Evolutionary conservation across 306 rosid genomes (phyloP).

Genomic region (Castanopsis chinensis): DNA sequence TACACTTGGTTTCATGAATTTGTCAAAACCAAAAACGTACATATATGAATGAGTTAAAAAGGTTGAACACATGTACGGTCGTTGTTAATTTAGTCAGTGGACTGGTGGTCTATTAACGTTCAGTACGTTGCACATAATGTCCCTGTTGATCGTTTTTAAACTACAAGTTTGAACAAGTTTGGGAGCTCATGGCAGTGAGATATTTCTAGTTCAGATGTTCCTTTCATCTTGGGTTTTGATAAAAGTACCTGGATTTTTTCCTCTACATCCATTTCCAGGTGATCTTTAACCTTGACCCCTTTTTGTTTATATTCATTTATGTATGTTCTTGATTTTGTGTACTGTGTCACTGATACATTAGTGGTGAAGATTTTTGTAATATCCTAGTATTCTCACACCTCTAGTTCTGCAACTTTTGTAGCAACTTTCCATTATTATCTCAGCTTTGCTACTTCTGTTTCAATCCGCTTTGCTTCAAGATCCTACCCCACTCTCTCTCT

Average conservation of each 20-base stretch:
- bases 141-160: no score
- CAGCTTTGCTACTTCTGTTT: not conserved
- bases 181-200: conserved; percentile 5
- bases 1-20: no score
- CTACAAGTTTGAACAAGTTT: not conserved
- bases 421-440: not conserved
- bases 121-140: no score
- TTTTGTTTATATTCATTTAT: not conserved
- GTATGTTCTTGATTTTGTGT: conserved; percentile 15
- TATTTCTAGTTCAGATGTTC: conserved; percentile 1
- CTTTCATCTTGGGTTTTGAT: not conserved
- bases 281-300: not conserved
- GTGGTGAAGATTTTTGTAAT: not conserved
- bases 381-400: not conserved
- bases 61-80: no score
- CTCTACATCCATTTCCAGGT: conserved; percentile 5
- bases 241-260: not conserved
- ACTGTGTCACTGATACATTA: not conserved
- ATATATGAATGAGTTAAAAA: no score
- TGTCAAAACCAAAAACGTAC: no score
- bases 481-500: not conserved
- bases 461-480: not conserved
- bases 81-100: no score
- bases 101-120: no score
- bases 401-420: conserved; percentile 4